These are phyloP conservation scores for Boletus eberwhitei DNA, from an alignment of 768 basidiomycete genomes.

Conservation along the genomic window DNA sequence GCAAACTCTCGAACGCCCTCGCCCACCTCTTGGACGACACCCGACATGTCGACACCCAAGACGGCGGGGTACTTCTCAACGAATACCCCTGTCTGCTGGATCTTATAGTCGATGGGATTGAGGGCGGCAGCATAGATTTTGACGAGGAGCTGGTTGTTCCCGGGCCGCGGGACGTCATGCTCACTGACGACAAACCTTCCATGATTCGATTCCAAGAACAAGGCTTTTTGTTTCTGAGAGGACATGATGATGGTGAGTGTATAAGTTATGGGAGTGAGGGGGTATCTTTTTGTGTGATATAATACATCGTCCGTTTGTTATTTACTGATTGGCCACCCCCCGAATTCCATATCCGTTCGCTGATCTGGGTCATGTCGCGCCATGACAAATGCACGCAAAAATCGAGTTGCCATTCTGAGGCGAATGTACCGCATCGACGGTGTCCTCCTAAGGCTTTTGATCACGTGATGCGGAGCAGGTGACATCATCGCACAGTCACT, in stretches of 20 bases:
- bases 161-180: slow-evolving; percentile 31
- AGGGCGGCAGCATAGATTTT: slow-evolving; percentile 39
- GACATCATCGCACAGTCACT: slow-evolving; percentile 23
- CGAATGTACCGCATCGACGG: slow-evolving; percentile 32
- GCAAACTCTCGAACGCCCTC: slow-evolving; percentile 32
- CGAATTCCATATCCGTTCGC: slow-evolving; percentile 27
- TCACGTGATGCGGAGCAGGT: slow-evolving; percentile 14
- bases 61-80: slow-evolving; percentile 36
- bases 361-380: slow-evolving; percentile 29
- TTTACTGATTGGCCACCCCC: slow-evolving; percentile 31
- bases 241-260: slow-evolving; percentile 18
- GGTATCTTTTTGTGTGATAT: slow-evolving; percentile 8
- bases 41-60: slow-evolving; percentile 36
- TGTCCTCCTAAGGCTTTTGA: slow-evolving; percentile 27
- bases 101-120: slow-evolving; percentile 46
- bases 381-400: slow-evolving; percentile 29
- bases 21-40: slow-evolving; percentile 39
- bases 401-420: slow-evolving; percentile 30
- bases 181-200: slow-evolving; percentile 31
- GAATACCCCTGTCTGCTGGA: slow-evolving; percentile 31
- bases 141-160: slow-evolving; percentile 40
- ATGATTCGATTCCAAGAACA: slow-evolving; percentile 26
- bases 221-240: slow-evolving; percentile 27
- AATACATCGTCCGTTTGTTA: slow-evolving; percentile 19
- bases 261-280: slow-evolving; percentile 7